Conservation (phyloP, 2,329 filamentous ascomycete genomes). For the Calonectria leucothoes region DNA sequence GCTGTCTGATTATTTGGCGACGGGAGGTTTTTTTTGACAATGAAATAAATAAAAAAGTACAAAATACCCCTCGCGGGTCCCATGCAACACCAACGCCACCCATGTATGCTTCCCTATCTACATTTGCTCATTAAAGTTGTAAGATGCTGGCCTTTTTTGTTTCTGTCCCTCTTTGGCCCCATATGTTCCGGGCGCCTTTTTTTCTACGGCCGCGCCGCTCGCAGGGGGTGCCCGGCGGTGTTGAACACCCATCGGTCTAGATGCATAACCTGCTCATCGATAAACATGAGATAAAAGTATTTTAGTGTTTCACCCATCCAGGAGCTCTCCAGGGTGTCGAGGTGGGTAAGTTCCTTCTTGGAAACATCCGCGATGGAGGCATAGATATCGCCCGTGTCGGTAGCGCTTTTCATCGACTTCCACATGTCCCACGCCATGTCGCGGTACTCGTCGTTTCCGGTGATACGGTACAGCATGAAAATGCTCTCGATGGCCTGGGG, state of each 20-base stretch:
- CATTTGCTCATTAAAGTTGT: not conserved
- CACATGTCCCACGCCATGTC: conserved; percentile 83
- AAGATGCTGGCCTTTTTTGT: not conserved
- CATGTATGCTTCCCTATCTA: conserved; percentile 3
- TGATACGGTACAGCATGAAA: conserved; percentile 81
- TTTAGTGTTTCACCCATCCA: conserved; percentile 82
- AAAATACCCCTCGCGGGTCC: not conserved
- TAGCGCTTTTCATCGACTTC: conserved; percentile 67
- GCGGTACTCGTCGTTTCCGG: conserved; percentile 73
- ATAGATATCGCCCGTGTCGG: conserved; percentile 70
- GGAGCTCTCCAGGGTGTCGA: conserved; percentile 77
- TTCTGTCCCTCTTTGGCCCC: no score
- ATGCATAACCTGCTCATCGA: conserved; percentile 70
- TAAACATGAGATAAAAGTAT: conserved; percentile 80
- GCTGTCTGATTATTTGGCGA: not conserved
- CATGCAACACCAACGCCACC: conserved; percentile 1
- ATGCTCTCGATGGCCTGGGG: conserved; percentile 80
- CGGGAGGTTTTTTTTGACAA: not conserved
- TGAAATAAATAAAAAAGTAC: not conserved
- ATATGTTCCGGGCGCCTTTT: not conserved
- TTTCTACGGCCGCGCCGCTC: conserved; percentile 22
- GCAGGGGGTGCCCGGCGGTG: conserved; percentile 63
- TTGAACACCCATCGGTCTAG: conserved; percentile 77
- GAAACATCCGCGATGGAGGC: conserved; percentile 73
- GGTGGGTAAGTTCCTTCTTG: conserved; percentile 57